A percentile compares a stretch with the other conserved stretches of the same genome.
Conservation (phyloP, 495 filamentous ascomycete species). For the Penicillium turbatum region DNA sequence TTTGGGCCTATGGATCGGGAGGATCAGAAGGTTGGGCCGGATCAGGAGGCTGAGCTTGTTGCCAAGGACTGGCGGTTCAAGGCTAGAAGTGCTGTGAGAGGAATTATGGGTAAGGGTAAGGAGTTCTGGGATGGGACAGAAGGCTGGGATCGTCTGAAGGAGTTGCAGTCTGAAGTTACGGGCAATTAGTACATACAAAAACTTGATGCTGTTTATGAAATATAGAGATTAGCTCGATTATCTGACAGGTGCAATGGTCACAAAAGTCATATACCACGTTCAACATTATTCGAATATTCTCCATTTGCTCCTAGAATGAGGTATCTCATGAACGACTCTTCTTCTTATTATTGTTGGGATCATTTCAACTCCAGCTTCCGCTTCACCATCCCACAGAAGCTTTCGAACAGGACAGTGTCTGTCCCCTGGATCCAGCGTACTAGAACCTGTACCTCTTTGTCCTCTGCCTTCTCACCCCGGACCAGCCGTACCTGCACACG, state of each 20-base stretch:
- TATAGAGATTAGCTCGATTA: background rate
- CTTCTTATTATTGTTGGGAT: background rate
- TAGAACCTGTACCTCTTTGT: conserved; percentile 33
- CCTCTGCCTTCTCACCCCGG: conserved; percentile 17
- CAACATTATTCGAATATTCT: background rate
- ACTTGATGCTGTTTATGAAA: conserved; percentile 3
- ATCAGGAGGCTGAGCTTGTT: conserved; percentile 39
- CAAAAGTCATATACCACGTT: conserved; percentile 2
- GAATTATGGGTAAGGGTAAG: conserved; percentile 76
- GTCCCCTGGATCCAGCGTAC: conserved; percentile 74
- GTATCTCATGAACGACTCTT: background rate
- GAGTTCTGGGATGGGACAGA: conserved; percentile 74
- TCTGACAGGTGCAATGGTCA: background rate
- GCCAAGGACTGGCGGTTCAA: conserved; percentile 76
- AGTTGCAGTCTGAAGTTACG: conserved; percentile 38
- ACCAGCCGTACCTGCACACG: conserved; percentile 38
- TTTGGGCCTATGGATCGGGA: conserved; percentile 40
- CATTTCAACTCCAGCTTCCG: conserved; percentile 38
- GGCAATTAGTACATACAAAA: conserved; percentile 27
- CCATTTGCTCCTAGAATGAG: background rate
- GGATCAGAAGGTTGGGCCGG: conserved; percentile 21
- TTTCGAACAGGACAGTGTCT: conserved; percentile 78
- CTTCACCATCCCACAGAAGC: conserved; percentile 77
- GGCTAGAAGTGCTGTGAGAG: conserved; percentile 74
- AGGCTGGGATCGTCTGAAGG: conserved; percentile 63